These are phyloP conservation scores for Luzula sylvatica DNA, from an alignment of 176 grass and related monocot genomes.

Conservation along the genomic window DNA sequence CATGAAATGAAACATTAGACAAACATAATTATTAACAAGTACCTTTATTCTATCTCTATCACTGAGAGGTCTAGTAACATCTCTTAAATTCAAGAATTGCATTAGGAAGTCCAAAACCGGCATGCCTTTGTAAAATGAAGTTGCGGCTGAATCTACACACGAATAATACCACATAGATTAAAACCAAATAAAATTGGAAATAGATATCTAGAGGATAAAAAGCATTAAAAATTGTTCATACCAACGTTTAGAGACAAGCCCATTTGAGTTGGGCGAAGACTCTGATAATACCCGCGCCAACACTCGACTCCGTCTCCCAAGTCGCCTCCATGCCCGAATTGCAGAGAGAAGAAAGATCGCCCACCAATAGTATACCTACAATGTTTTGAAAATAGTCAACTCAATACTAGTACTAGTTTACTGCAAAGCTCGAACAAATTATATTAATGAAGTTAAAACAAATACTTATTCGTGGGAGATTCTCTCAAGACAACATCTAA, in stretches of 20 bases:
- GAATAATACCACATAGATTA: no score
- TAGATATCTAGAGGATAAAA: background rate
- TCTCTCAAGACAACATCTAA: slow-evolving; percentile 82
- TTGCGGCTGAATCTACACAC: slow-evolving; percentile 66
- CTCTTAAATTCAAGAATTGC: slow-evolving; percentile 31
- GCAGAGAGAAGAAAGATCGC: slow-evolving; percentile 61
- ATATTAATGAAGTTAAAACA: background rate
- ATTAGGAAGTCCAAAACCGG: slow-evolving; percentile 26
- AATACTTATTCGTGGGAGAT: slow-evolving; percentile 20
- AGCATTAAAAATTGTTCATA: slow-evolving; percentile 6
- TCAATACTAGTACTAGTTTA: background rate
- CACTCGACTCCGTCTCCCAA: slow-evolving; percentile 50
- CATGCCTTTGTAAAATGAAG: no score
- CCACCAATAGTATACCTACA: slow-evolving; percentile 39
- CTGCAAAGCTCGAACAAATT: background rate
- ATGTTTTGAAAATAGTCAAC: background rate
- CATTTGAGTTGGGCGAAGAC: no score
- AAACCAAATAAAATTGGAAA: background rate
- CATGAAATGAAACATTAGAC: background rate
- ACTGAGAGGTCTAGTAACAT: slow-evolving; percentile 30
- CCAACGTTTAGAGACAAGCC: slow-evolving; percentile 76
- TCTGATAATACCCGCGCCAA: no score
- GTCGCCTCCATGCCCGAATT: slow-evolving; percentile 17
- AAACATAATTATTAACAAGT: background rate
- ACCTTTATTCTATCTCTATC: slow-evolving; percentile 39